Evolutionary conservation across 768 basidiomycete species (phyloP), one percentile per base, ranked within the genome.

Genomic region (Boletus sensibilis): DNA sequence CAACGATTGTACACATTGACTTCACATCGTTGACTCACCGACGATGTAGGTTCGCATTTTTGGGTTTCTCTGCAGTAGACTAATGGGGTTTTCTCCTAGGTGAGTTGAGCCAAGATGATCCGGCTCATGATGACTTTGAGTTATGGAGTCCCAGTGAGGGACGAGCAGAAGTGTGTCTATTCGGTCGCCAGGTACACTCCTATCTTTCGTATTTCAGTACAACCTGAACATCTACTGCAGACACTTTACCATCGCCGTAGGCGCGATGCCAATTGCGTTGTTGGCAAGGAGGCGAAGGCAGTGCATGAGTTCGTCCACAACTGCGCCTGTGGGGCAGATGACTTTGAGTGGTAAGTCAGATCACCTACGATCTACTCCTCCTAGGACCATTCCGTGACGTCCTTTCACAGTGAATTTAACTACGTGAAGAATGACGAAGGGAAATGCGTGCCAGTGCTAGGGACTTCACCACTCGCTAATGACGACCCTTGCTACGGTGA

Each of bases 71-170:
- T 21, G n/a, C 25, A 21, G 39, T 27, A 20, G 21, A 43, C 66
- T 57, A 11, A 55, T 25, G 18, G 29, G 16, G 37, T 41, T 11
- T 51, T 23, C 35, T 53, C 35, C 1, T 58, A 96, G 94, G 95
- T 71, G 73, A 78, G 1, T 74, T 95, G 44, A 82, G 80, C 56
- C 49, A 81, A 5, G 81, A 93, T 1, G 75, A 97, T 64, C 87
- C 94, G 8, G 80, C 79, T 18, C 75, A 87, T 38, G 95, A 98
- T 67, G 97, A 99, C 74, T 98, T 98, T 68, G 95, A 98, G 69
- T 74, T 97, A 2, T 98, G 97, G 97, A 94, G 90, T 68, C 97
- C 96, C 0, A 92, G 90, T 55, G 89, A 95, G 66, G 86, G 86
- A 44, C 84, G 97, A n/a, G 75, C 81, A 34, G 94, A 98, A 66